Evolutionary conservation across 2,329 filamentous ascomycete genomes (phyloP).

Genomic region (Pyricularia sp.): DNA sequence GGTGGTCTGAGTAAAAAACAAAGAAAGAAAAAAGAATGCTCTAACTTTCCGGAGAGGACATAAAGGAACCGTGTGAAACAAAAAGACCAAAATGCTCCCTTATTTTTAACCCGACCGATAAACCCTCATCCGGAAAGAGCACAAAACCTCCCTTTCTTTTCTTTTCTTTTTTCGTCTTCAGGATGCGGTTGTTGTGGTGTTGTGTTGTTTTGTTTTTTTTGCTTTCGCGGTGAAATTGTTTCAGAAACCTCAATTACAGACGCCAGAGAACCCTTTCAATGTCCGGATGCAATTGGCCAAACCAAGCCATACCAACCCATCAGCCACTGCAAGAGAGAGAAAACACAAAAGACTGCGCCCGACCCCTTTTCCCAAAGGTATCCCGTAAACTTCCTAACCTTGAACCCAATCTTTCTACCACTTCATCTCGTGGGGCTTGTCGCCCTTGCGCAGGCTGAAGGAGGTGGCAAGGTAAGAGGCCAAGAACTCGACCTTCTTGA

Average conservation of each 20-base stretch:
- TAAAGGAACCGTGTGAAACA: not conserved
- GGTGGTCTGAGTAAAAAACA: not conserved
- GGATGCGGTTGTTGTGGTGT: conserved; percentile 2
- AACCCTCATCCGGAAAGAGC: not conserved
- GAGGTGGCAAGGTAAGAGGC: conserved; percentile 87
- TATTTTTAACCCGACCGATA: not conserved
- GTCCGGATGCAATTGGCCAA: conserved; percentile 58
- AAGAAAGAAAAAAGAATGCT: not conserved
- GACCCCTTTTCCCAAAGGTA: conserved; percentile 3
- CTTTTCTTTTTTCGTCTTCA: not conserved
- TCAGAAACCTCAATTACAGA: conserved; percentile 52
- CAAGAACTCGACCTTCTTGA: conserved; percentile 98
- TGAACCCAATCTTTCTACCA: conserved; percentile 58
- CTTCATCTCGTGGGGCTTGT: conserved; percentile 99
- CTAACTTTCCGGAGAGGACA: not conserved
- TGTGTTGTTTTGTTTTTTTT: conserved; percentile 26
- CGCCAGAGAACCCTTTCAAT: conserved; percentile 54
- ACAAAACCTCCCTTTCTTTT: not conserved
- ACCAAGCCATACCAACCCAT: conserved; percentile 42
- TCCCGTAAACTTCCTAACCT: conserved; percentile 6
- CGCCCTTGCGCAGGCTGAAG: conserved; percentile 98
- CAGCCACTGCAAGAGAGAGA: conserved; percentile 5
- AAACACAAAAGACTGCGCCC: conserved; percentile 2
- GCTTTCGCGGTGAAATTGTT: conserved; percentile 38
- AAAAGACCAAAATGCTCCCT: not conserved